Evolutionary conservation across 305 asterid genomes (phyloP), one percentile per base, ranked within the genome.

Genomic region (Fraxinus baroniana): DNA sequence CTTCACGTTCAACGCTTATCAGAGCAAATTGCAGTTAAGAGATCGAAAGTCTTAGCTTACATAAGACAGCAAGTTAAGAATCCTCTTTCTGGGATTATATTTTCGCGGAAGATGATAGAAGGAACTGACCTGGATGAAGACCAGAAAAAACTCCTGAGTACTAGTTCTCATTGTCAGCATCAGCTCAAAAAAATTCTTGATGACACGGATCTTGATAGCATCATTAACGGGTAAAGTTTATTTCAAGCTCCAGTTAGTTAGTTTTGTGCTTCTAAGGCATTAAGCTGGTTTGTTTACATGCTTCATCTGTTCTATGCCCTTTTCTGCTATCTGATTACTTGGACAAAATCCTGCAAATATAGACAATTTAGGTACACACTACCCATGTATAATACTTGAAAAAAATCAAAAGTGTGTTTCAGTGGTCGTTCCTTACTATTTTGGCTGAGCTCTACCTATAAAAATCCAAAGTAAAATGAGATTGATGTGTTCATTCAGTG

Each of bases 1-100:
- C 97, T 95, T 73, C 97, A 93, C 60, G 83, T 95, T 81, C 99
- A 95, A 86, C 83, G 92, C 24, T 68, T 95, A 71, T 90, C 98
- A 0, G 97, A 93, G 83, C 95, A 91, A 84, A 92, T 92, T 4
- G 99, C 97, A 0, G 7, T 88, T 86, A 94, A 95, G 87, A 92
- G 96, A 84, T 85, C 86, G 85, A 87, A 85, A 83, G 94, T 90
- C 30, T 85, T 95, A 73, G 90, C 94, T 30, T 95, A 95, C 83
- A 89, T 94, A 76, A 87, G 97, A 86, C 92, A 90, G 89, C 98
- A 95, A 92, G 85, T 93, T 6, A 85, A 86, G 81, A 95, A 88
- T 85, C 97, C 99, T 22, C 95, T 95, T 7, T 95, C 98, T n/a
- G 98, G 99, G 85, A 93, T 95, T 44, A 88, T 90, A 74, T 95